Evolutionary conservation across 75 land plant species (phyloP).

Genomic region (Cryptomeria japonica): DNA sequence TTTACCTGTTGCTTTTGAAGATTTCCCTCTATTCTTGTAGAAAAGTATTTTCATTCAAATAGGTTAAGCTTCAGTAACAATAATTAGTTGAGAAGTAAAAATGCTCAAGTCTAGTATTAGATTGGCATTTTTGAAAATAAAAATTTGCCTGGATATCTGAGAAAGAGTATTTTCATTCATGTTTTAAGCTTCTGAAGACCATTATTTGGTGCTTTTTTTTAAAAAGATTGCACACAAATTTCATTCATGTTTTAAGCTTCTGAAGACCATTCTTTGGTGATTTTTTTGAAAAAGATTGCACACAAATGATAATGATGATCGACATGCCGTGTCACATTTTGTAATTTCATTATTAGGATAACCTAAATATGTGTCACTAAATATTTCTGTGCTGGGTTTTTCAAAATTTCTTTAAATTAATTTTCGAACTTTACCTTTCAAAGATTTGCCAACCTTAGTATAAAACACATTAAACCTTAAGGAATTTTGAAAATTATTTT

Average conservation of each 20-base stretch:
- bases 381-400: not conserved
- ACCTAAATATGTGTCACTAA: not conserved
- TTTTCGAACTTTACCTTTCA: not conserved
- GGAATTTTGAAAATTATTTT: not conserved
- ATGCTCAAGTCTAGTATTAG: too few relatives aligned
- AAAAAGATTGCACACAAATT: not conserved
- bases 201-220: not conserved
- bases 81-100: too few relatives aligned
- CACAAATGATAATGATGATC: too few relatives aligned
- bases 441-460: not conserved
- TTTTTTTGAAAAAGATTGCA: too few relatives aligned
- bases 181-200: not conserved
- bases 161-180: not conserved
- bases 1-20: not conserved
- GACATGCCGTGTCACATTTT: not conserved
- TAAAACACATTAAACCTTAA: too few relatives aligned
- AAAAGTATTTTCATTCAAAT: not conserved
- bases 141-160: not conserved
- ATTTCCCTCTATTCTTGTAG: not conserved
- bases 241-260: not conserved
- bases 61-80: too few relatives aligned
- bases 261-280: not conserved
- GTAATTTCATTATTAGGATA: not conserved
- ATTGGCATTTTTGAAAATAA: not conserved
- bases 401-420: not conserved